Conservation (phyloP, 345 rosid species). For the Aegle marmelos region DNA sequence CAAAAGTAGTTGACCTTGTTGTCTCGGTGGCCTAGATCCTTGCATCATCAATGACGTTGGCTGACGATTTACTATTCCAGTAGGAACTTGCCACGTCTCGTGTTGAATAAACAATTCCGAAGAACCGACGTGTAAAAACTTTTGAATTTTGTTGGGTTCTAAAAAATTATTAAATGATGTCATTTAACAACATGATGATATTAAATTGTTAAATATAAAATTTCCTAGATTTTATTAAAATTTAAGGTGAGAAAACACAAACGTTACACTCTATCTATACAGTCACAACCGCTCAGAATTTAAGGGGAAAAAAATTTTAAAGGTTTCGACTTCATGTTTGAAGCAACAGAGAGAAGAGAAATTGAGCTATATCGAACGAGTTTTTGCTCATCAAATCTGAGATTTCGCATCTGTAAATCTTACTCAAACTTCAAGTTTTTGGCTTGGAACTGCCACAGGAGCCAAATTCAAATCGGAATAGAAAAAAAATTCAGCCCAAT, state of each 20-base stretch:
- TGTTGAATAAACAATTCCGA: background rate
- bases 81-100: background rate
- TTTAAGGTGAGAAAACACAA: no score
- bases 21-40: background rate
- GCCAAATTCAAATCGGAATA: background rate
- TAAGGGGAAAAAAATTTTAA: no score
- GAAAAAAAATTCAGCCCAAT: background rate
- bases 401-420: no score
- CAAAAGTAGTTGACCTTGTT: background rate
- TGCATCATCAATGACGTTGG: background rate
- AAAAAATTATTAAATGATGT: no score
- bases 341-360: background rate
- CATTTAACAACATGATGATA: no score
- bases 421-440: background rate
- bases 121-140: no score
- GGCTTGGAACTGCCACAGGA: background rate
- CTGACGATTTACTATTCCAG: background rate
- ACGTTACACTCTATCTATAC: no score
- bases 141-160: no score
- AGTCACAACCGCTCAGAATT: background rate
- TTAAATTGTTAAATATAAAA: no score
- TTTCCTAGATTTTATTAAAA: no score
- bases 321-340: background rate
- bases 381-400: background rate
- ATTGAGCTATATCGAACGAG: background rate